phyloP scores from a whole-genome alignment of 108 stramenopile species.

The Fistulifera pelliculosa region DNA sequence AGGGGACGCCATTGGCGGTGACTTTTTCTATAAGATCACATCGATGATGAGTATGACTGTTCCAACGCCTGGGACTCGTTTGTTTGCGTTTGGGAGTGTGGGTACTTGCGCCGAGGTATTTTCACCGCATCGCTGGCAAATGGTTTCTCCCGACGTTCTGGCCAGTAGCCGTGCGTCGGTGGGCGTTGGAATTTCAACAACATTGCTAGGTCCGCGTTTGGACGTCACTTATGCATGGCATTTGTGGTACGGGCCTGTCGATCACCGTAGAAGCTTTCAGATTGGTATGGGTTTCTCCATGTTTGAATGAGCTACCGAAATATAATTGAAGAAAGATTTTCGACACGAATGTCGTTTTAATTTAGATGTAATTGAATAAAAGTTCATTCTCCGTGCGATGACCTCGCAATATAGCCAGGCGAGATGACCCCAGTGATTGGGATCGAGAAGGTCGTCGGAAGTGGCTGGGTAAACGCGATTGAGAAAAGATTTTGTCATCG shows the following conservation, averaged over 20 bases:
- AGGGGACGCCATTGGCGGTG: conserved; percentile 75
- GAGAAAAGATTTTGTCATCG: too few species aligned
- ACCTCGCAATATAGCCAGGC: conserved; percentile 5
- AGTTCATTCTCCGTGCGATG: too few species aligned
- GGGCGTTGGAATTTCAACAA: conserved; percentile 64
- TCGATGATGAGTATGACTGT: conserved; percentile 46
- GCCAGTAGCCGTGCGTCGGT: conserved; percentile 45
- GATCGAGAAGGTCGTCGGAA: not conserved
- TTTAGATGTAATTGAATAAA: too few species aligned
- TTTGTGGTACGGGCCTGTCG: conserved; percentile 67
- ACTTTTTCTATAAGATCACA: conserved; percentile 67
- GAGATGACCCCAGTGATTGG: conserved; percentile 5
- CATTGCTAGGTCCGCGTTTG: conserved; percentile 46
- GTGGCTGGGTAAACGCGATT: too few species aligned
- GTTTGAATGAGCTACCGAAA: too few species aligned
- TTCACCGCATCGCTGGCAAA: not conserved
- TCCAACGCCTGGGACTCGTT: conserved; percentile 34
- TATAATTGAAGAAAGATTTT: too few species aligned
- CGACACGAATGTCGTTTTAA: too few species aligned
- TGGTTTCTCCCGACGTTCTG: conserved; percentile 18
- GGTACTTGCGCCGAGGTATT: conserved; percentile 51
- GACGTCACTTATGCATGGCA: conserved; percentile 79
- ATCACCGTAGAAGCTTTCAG: conserved; percentile 67
- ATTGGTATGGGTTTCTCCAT: conserved; percentile 64
- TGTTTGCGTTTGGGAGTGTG: conserved; percentile 73